Conservation (phyloP, 2,329 filamentous ascomycete genomes). For the Aspergillus intermedius region DNA sequence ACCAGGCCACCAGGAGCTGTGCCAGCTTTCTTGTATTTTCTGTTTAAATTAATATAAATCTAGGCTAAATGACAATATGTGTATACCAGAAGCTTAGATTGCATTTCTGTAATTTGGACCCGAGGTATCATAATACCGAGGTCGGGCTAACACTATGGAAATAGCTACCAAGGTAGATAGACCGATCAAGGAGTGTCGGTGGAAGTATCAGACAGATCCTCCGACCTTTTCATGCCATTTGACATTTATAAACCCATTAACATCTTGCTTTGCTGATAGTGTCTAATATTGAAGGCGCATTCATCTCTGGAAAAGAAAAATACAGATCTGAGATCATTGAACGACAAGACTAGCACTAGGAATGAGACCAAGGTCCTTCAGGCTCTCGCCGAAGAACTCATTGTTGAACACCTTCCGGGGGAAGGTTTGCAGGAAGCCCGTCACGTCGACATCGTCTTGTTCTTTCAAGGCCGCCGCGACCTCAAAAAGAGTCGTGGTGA, state of each 20-base stretch:
- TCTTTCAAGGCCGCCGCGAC: conserved; percentile 68
- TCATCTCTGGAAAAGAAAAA: background rate
- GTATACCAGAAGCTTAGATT: no score
- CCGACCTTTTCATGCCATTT: background rate
- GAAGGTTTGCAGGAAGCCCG: conserved; percentile 77
- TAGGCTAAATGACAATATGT: no score
- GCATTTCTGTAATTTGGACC: no score
- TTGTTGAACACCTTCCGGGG: conserved; percentile 71
- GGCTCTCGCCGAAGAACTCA: conserved; percentile 79
- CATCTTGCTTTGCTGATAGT: background rate
- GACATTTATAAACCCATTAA: background rate
- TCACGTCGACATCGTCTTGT: conserved; percentile 64
- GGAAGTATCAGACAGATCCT: background rate
- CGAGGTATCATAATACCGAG: no score
- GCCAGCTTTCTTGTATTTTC: no score
- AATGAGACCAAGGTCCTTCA: conserved; percentile 85
- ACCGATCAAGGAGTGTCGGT: background rate
- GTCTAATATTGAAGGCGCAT: background rate
- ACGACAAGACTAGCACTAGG: conserved; percentile 87
- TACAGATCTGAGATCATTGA: conserved; percentile 28
- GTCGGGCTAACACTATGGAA: background rate
- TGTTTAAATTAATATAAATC: no score
- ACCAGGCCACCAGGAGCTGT: background rate
- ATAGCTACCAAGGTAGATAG: background rate
- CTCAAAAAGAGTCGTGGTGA: conserved; percentile 88